Conservation (phyloP, 208 protist genomes). For the Crithidia brevicula region DNA sequence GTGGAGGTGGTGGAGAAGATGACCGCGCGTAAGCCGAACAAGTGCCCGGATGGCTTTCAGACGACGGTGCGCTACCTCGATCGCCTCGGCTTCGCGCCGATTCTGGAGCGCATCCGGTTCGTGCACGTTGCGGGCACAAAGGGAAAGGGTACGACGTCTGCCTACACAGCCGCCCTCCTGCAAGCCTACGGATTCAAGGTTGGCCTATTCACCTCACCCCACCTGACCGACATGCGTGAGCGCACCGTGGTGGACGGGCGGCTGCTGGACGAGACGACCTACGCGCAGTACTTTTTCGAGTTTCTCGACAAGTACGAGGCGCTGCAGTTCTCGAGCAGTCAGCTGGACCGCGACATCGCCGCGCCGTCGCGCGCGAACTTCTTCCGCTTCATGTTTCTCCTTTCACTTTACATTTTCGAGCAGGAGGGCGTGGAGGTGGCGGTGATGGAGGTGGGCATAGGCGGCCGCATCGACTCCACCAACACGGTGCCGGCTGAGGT, state of each 20-base stretch:
- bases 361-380: conserved; percentile 56
- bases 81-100: conserved; percentile 91
- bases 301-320: conserved; percentile 61
- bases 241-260: conserved; percentile 82
- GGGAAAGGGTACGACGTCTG: conserved; percentile 90
- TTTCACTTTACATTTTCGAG: conserved; percentile 79
- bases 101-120: conserved; percentile 93
- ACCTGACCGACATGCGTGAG: conserved; percentile 88
- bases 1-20: conserved; percentile 55
- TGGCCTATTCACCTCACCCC: conserved; percentile 92
- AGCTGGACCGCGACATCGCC: conserved; percentile 53
- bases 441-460: conserved; percentile 95
- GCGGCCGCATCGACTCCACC: conserved; percentile 92
- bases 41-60: conserved; percentile 90
- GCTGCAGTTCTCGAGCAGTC: conserved; percentile 58
- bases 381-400: conserved; percentile 90
- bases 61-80: conserved; percentile 65
- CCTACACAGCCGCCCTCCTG: conserved; percentile 84
- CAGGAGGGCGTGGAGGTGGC: conserved; percentile 88
- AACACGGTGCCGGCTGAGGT: conserved; percentile 90
- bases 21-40: conserved; percentile 42
- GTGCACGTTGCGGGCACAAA: conserved; percentile 95
- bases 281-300: conserved; percentile 81
- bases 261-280: conserved; percentile 63
- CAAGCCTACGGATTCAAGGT: conserved; percentile 84